Conservation (phyloP, 2,329 filamentous ascomycete species). For the Lecanosticta acicola region DNA sequence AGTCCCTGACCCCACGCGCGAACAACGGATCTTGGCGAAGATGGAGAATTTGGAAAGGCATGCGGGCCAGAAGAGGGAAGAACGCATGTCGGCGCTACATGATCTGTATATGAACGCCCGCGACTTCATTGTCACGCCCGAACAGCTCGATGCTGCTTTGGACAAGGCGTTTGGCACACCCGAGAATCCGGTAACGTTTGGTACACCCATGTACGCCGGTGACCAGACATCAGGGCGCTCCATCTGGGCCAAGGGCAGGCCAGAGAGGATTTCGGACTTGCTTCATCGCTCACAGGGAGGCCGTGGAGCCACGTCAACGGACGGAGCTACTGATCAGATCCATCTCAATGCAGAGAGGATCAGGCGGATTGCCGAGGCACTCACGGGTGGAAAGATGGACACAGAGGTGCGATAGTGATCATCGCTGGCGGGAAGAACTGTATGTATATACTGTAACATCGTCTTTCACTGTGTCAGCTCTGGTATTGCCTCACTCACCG, state of each 20-base stretch:
- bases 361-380: conserved; percentile 58
- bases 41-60: conserved; percentile 19
- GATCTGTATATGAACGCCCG: conserved; percentile 85
- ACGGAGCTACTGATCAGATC: conserved; percentile 29
- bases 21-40: conserved; percentile 47
- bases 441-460: background rate
- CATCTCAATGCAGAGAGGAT: conserved; percentile 52
- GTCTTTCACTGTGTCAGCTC: background rate
- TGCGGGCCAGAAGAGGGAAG: conserved; percentile 19
- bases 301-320: conserved; percentile 32
- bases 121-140: conserved; percentile 77
- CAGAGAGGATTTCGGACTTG: conserved; percentile 46
- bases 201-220: conserved; percentile 28
- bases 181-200: conserved; percentile 35
- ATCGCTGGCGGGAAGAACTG: background rate
- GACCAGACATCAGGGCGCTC: conserved; percentile 29
- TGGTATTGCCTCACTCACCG: no score
- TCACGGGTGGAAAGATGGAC: conserved; percentile 61
- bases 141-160: conserved; percentile 67
- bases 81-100: conserved; percentile 61
- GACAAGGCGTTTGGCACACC: conserved; percentile 69
- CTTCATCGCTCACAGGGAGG: conserved; percentile 34
- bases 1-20: conserved; percentile 58
- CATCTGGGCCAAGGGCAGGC: conserved; percentile 48
- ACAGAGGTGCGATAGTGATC: conserved; percentile 2